These are phyloP conservation scores for Auriscalpium orientale DNA, from an alignment of 768 basidiomycete genomes.

Conservation along the genomic window DNA sequence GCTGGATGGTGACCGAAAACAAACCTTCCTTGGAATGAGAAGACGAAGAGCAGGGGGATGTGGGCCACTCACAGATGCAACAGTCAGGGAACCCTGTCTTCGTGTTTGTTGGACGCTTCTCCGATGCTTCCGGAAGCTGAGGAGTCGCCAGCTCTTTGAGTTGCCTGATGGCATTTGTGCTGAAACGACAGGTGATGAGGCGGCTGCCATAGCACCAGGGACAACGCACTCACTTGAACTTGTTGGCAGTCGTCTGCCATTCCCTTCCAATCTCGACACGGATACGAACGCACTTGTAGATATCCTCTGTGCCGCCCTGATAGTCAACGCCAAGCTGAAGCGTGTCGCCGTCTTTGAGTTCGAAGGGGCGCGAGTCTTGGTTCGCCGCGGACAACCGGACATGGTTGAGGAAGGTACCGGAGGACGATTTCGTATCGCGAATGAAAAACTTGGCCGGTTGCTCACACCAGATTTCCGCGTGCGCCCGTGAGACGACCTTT, in stretches of 20 bases:
- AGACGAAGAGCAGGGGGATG: not conserved
- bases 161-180: constrained; percentile 69
- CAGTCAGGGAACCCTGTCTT: constrained; percentile 64
- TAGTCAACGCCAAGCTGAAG: constrained; percentile 96
- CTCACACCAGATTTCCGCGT: constrained; percentile 91
- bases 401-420: constrained; percentile 95
- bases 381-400: constrained; percentile 81
- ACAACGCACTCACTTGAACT: constrained; percentile 56
- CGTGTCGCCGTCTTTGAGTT: constrained; percentile 88
- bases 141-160: constrained; percentile 56
- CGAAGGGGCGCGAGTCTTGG: constrained; percentile 67
- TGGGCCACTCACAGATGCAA: constrained; percentile 57
- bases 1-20: constrained; percentile 87
- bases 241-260: constrained; percentile 85
- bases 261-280: constrained; percentile 83
- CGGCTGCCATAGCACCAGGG: not conserved
- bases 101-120: constrained; percentile 16
- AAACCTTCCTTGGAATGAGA: constrained; percentile 21
- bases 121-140: constrained; percentile 23
- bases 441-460: constrained; percentile 69
- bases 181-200: not conserved
- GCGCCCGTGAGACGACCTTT: constrained; percentile 90
- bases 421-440: constrained; percentile 81
- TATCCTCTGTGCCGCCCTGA: constrained; percentile 94
- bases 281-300: constrained; percentile 96